Conservation (phyloP, 1,284 basidiomycete genomes). For the Papiliotrema flavescens region DNA sequence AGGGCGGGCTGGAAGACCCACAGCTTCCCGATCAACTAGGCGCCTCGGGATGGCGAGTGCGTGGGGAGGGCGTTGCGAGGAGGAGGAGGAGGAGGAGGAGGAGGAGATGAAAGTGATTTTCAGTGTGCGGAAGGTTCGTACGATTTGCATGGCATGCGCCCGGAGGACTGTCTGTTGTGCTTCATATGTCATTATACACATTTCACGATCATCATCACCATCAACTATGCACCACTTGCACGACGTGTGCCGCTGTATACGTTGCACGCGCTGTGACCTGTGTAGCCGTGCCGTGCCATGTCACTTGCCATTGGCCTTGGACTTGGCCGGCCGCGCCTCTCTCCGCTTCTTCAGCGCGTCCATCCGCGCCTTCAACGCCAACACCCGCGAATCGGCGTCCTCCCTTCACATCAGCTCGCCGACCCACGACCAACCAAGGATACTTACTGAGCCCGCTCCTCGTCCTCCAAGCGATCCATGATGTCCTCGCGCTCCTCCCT, state of each 20-base stretch:
- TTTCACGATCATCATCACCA: not conserved
- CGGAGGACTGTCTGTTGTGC: not conserved
- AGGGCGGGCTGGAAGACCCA: not conserved
- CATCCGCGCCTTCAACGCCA: conserved; percentile 44
- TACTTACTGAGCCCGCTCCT: conserved; percentile 50
- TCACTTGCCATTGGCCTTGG: not conserved
- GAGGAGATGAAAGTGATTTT: too few species aligned
- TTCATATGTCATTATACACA: not conserved
- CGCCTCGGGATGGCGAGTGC: not conserved
- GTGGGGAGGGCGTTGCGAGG: too few species aligned
- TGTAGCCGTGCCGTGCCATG: too few species aligned
- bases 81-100: too few species aligned
- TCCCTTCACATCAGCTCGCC: conserved; percentile 31
- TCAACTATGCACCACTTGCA: not conserved
- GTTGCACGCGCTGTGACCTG: not conserved
- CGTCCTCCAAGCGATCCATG: conserved; percentile 45
- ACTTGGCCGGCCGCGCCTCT: conserved; percentile 21
- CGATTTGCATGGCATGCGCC: too few species aligned
- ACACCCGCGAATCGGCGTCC: conserved; percentile 47
- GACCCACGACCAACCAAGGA: not conserved
- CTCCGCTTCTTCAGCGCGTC: conserved; percentile 42
- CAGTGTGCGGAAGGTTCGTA: too few species aligned
- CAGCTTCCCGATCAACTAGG: conserved; percentile 8
- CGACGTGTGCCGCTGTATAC: too few species aligned
- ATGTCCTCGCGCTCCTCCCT: conserved; percentile 50